phyloP scores from a whole-genome alignment of 2,329 filamentous ascomycete genomes.

The Emericellopsis cladophorae region DNA sequence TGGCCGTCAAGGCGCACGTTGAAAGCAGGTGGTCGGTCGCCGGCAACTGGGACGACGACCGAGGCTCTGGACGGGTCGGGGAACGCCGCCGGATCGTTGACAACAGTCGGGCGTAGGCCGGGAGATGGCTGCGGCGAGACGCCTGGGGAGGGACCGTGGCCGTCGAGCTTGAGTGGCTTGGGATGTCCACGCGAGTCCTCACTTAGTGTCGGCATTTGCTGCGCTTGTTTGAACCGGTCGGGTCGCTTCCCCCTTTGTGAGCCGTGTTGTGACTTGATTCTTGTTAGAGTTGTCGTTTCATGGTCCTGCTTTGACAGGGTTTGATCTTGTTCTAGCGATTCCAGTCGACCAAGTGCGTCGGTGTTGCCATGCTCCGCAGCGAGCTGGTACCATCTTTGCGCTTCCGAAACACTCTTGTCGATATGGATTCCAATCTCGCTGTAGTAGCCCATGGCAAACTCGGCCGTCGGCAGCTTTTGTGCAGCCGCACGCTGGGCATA shows the following conservation, averaged over 20 bases:
- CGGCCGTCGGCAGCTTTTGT: conserved; percentile 72
- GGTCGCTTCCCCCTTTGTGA: conserved; percentile 52
- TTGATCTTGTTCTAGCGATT: conserved; percentile 72
- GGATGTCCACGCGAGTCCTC: conserved; percentile 18
- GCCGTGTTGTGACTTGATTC: conserved; percentile 73
- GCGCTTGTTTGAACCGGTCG: conserved; percentile 41
- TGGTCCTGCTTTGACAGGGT: conserved; percentile 84
- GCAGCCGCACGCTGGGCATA: conserved; percentile 82
- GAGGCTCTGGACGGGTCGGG: conserved; percentile 32
- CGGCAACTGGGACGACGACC: conserved; percentile 11
- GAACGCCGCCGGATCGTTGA: conserved; percentile 27
- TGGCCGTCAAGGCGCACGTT: conserved; percentile 31
- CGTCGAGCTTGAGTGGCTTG: conserved; percentile 9
- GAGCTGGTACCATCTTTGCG: conserved; percentile 79
- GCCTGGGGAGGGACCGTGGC: conserved; percentile 13
- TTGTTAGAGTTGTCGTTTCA: conserved; percentile 76
- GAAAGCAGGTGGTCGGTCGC: conserved; percentile 24
- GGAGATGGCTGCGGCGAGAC: conserved; percentile 29
- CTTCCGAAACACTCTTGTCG: conserved; percentile 69
- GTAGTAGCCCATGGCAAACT: conserved; percentile 97
- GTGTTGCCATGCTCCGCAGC: conserved; percentile 85
- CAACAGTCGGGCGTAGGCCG: conserved; percentile 20
- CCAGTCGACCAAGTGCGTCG: conserved; percentile 70
- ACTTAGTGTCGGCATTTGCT: conserved; percentile 35
- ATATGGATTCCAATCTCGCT: conserved; percentile 92